Evolutionary conservation across 208 protist genomes (phyloP).

Genomic region (Leishmania turanica): DNA sequence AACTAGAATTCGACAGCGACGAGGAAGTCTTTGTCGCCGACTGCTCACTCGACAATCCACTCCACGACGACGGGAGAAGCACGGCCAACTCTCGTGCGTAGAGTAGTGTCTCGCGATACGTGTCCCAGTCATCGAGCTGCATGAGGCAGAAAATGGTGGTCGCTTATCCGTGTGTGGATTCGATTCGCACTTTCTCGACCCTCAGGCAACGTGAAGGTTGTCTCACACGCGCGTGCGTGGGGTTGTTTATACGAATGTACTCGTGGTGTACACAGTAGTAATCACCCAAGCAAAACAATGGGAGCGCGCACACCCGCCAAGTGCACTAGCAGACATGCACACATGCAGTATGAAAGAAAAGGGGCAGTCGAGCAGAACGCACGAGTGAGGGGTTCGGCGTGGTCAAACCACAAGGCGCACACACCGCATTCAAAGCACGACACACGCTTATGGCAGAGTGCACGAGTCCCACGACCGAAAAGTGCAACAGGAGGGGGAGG

Average conservation of each 20-base stretch:
- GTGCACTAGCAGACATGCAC: not conserved
- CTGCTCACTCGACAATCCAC: not conserved
- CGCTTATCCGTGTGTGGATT: not conserved
- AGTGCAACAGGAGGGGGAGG: not conserved
- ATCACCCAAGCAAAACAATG: not conserved
- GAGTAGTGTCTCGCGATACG: conserved; percentile 16
- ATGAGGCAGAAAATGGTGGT: not conserved
- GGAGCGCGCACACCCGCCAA: not conserved
- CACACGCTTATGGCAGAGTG: not conserved
- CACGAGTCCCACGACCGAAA: not conserved
- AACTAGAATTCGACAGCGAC: not conserved
- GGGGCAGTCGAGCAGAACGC: not conserved
- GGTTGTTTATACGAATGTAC: not conserved
- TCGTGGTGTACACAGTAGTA: not conserved
- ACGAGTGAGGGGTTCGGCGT: not conserved
- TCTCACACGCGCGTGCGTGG: not conserved
- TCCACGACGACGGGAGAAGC: conserved; percentile 5
- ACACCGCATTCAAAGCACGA: not conserved
- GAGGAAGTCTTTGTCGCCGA: not conserved
- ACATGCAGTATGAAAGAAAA: not conserved
- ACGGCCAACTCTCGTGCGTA: conserved; percentile 5
- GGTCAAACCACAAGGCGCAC: not conserved
- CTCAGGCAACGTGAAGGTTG: not conserved
- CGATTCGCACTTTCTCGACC: not conserved
- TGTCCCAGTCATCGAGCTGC: conserved; percentile 2